Percentiles rank a stretch among this genome's conserved stretches.
Conservation (phyloP, 345 rosid species). For the Passiflora organensis region DNA sequence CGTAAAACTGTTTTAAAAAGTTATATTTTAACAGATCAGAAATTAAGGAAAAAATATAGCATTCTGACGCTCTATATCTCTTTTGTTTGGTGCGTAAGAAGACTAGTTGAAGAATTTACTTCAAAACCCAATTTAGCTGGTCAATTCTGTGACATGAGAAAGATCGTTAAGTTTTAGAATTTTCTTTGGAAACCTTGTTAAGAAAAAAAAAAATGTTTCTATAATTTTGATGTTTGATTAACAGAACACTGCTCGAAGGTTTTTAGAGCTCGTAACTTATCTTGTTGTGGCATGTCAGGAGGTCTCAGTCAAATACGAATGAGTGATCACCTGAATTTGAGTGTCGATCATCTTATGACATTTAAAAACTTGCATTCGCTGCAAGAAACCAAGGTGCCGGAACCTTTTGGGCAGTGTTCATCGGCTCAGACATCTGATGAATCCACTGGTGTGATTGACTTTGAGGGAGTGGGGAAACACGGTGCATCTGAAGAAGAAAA, state of each 20-base stretch:
- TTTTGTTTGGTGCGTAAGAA: background rate
- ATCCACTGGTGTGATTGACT: slow-evolving; percentile 18
- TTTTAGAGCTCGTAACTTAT: slow-evolving; percentile 2
- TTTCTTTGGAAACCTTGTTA: no score
- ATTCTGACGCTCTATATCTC: background rate
- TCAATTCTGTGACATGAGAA: no score
- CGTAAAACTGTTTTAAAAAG: background rate
- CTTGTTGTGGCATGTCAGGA: background rate
- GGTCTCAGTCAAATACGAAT: slow-evolving; percentile 1
- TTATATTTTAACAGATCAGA: background rate
- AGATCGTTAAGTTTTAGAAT: no score
- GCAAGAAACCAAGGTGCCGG: slow-evolving; percentile 5
- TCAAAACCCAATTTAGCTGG: no score
- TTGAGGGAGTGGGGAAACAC: slow-evolving; percentile 19
- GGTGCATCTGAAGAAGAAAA: slow-evolving; percentile 22
- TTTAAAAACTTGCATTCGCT: slow-evolving; percentile 7
- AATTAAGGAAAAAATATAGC: background rate
- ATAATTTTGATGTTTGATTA: no score
- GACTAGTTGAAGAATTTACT: no score
- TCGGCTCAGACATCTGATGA: slow-evolving; percentile 17
- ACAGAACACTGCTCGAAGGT: background rate
- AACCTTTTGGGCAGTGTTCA: slow-evolving; percentile 14
- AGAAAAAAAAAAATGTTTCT: no score
- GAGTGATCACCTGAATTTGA: slow-evolving; percentile 15
- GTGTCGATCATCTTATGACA: slow-evolving; percentile 6